Evolutionary conservation across 2,329 filamentous ascomycete species (phyloP).

Genomic region (Botrytis aclada): DNA sequence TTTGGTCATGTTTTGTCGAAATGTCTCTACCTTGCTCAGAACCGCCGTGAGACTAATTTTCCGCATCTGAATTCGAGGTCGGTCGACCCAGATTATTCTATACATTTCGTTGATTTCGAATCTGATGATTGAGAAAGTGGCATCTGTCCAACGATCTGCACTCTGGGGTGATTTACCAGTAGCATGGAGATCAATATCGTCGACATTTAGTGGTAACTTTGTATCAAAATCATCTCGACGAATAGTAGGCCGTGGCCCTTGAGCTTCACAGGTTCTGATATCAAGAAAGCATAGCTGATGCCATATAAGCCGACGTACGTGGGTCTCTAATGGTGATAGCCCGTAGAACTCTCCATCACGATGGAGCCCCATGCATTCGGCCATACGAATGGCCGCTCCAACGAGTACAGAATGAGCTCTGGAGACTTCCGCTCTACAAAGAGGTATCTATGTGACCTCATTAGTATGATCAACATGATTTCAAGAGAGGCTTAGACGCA

Average conservation of each 20-base stretch:
- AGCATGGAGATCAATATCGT: conserved; percentile 59
- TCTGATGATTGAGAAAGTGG: conserved; percentile 64
- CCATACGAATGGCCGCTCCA: conserved; percentile 68
- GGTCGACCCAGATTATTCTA: conserved; percentile 66
- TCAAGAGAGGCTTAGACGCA: conserved; percentile 41
- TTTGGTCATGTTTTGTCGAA: conserved; percentile 61
- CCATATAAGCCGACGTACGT: conserved; percentile 71
- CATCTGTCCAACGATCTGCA: conserved; percentile 59
- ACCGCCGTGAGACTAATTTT: conserved; percentile 61
- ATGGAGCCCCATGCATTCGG: conserved; percentile 75
- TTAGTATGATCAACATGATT: conserved; percentile 13
- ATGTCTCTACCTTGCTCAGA: conserved; percentile 66
- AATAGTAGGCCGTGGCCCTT: conserved; percentile 68
- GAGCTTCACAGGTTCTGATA: conserved; percentile 69
- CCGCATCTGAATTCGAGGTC: conserved; percentile 60
- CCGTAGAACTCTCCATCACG: conserved; percentile 63
- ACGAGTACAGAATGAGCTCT: conserved; percentile 70
- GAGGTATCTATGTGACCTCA: conserved; percentile 53
- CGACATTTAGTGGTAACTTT: conserved; percentile 65
- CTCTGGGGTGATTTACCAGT: conserved; percentile 42
- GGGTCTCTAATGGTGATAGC: conserved; percentile 64
- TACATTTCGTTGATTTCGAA: conserved; percentile 74
- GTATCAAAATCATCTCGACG: conserved; percentile 74
- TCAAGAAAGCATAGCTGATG: conserved; percentile 76
- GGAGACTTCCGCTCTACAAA: conserved; percentile 70